Base-by-base conservation (phyloP, 306 rosid species). In the Prunus fruticosa region DNA sequence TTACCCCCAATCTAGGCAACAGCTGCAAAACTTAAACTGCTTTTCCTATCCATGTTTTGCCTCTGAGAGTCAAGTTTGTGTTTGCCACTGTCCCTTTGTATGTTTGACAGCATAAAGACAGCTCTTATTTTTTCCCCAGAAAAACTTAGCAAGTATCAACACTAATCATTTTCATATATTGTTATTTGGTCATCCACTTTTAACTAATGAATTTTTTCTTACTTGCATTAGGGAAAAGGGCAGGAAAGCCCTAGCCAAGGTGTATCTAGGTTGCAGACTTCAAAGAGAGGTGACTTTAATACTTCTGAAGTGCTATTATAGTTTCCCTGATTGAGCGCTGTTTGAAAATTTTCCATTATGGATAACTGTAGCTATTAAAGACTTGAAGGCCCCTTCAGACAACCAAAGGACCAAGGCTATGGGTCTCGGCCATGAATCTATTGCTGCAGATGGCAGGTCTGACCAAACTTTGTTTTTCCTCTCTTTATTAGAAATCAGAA, bases 391-490 rank as follows among this genome's bases (percentile, higher is more conserved):
- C 13, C 79, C 79, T 68, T 80, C 84, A 80, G 82, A 73, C 69
- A 66, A 32, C 77, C 89, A 75, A 73, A 91, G 65, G 79, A 78
- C 46, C 64, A 79, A 68, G 63, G 84, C 73, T 76, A 60, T 73
- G 47, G 78, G 82, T 71, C 87, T 72, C 32, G 80, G 80, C 60
- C 76, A 50, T 80, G 86, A 80, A 65, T 78, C 88, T 83, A 32
- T 34, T 68, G 81, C 58, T 58, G 78, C 77, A 71, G 86, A 77
- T 71, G 84, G 76, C 86, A 93, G 98, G 97, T 93, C 78, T 81
- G 85, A 72, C 69, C 60, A 69, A 77, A 64, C 64, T 51, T 65
- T 62, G 78, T 67, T 53, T 72, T 75, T n/a, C 49, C 61, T 71
- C 56, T 52, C 12, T 69, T 73, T 43, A 46, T 4, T 25, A 11